Percentiles rank a stretch among this genome's conserved stretches.
These are phyloP conservation scores for Myriangium duriaei DNA, from an alignment of 2,329 filamentous ascomycete species.

Conservation along the genomic window DNA sequence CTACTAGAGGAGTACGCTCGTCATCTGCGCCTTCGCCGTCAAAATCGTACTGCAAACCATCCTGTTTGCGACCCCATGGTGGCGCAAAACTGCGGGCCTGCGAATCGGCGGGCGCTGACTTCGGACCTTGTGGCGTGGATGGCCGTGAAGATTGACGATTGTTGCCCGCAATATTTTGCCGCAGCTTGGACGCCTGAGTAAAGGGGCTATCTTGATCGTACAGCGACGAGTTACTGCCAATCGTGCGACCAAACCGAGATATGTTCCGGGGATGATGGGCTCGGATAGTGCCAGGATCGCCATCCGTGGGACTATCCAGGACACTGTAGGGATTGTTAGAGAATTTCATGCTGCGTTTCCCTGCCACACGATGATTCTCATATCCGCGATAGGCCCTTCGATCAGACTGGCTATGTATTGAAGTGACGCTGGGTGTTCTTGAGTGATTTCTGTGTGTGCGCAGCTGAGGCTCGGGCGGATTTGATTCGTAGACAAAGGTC, in stretches of 20 bases:
- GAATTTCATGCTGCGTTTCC: slow-evolving; percentile 95
- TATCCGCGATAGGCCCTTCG: slow-evolving; percentile 47
- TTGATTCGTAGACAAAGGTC: slow-evolving; percentile 98
- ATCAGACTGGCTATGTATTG: slow-evolving; percentile 57
- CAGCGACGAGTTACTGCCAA: slow-evolving; percentile 56
- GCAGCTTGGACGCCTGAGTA: slow-evolving; percentile 54
- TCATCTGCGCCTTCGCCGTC: slow-evolving; percentile 71
- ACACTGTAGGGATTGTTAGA: slow-evolving; percentile 63
- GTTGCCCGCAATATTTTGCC: slow-evolving; percentile 39
- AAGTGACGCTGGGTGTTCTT: slow-evolving; percentile 86
- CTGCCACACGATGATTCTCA: slow-evolving; percentile 47
- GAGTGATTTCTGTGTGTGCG: slow-evolving; percentile 74
- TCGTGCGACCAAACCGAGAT: slow-evolving; percentile 59
- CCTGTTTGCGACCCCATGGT: slow-evolving; percentile 40
- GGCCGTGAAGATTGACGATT: slow-evolving; percentile 54
- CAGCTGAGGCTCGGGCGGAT: slow-evolving; percentile 53
- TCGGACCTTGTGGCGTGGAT: slow-evolving; percentile 50
- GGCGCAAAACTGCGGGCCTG: slow-evolving; percentile 18
- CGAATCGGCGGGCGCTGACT: slow-evolving; percentile 33
- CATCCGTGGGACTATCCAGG: slow-evolving; percentile 35
- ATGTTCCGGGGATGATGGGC: slow-evolving; percentile 66
- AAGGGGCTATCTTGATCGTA: slow-evolving; percentile 73
- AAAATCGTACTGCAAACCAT: slow-evolving; percentile 60
- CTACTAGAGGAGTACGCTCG: slow-evolving; percentile 66
- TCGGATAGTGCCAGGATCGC: slow-evolving; percentile 30